These are phyloP conservation scores for Penstemon eatonii DNA, from an alignment of 257 asterid genomes.

Conservation along the genomic window DNA sequence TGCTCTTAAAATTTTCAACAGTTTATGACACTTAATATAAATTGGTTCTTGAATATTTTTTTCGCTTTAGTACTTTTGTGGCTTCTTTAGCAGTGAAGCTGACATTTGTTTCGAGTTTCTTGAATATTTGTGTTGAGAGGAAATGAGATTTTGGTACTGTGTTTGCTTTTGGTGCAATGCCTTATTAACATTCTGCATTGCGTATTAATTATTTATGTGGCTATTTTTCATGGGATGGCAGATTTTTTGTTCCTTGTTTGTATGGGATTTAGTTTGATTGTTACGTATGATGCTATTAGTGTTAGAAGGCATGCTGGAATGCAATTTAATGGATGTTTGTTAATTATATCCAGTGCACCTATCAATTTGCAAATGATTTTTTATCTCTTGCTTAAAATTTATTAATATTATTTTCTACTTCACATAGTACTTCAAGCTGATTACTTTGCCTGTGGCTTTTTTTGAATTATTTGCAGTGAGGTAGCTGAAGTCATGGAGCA, in stretches of 20 bases:
- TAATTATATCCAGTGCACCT: too few relatives aligned
- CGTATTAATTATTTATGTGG: constrained; percentile 87
- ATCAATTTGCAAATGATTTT: too few relatives aligned
- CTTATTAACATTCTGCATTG: constrained; percentile 87
- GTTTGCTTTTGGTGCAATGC: constrained; percentile 73
- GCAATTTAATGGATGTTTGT: constrained; percentile 32
- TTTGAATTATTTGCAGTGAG: too few relatives aligned
- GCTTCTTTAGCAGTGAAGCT: constrained; percentile 78
- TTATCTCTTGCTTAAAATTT: too few relatives aligned
- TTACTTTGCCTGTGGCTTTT: too few relatives aligned
- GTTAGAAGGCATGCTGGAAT: constrained; percentile 90
- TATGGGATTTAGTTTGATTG: constrained; percentile 81
- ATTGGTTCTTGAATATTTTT: too few relatives aligned
- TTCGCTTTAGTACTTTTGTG: constrained; percentile 62
- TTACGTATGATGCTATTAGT: constrained; percentile 92
- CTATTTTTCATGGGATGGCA: constrained; percentile 80
- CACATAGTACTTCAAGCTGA: too few relatives aligned
- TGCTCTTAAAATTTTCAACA: too few relatives aligned
- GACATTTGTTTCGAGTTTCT: constrained; percentile 73
- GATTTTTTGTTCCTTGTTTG: constrained; percentile 88
- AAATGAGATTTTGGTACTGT: constrained; percentile 75
- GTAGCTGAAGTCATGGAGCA: too few relatives aligned
- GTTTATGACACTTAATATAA: too few relatives aligned
- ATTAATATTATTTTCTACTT: too few relatives aligned
- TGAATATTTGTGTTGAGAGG: constrained; percentile 79